A percentile compares a stretch with the other conserved stretches of the same genome.
Conservation (phyloP, 2,329 filamentous ascomycete genomes). For the Colletotrichum plurivorum region DNA sequence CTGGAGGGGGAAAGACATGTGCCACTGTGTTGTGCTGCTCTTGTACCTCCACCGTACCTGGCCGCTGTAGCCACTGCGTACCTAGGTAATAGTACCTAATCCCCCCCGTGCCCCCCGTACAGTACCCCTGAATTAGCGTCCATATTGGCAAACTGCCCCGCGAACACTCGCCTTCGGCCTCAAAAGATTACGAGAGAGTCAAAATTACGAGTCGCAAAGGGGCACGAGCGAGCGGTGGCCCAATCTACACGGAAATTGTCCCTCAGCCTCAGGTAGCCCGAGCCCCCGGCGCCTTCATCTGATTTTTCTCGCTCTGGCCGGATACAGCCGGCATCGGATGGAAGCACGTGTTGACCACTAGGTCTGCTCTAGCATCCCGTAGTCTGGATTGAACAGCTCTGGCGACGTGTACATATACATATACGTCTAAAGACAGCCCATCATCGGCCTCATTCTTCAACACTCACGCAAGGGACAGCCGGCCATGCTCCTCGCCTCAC, state of each 20-base stretch:
- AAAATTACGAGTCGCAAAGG: conserved; percentile 32
- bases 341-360: background rate
- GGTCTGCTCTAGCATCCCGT: too few relatives aligned
- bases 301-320: background rate
- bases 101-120: too few relatives aligned
- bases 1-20: too few relatives aligned
- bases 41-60: too few relatives aligned
- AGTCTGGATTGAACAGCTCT: too few relatives aligned
- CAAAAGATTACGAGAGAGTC: background rate
- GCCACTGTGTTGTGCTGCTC: too few relatives aligned
- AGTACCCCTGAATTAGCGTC: conserved; percentile 28
- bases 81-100: too few relatives aligned
- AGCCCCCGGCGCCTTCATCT: conserved; percentile 3
- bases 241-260: conserved; percentile 37
- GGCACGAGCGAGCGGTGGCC: conserved; percentile 25
- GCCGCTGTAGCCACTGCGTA: too few relatives aligned
- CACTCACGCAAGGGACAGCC: conserved; percentile 1
- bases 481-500: background rate
- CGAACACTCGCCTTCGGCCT: background rate
- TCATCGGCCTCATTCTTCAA: conserved; percentile 15
- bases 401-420: too few relatives aligned
- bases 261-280: conserved; percentile 28
- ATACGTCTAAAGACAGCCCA: too few relatives aligned
- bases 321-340: background rate
- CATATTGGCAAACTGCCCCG: conserved; percentile 18